Evolutionary conservation across 805 yeast genomes (phyloP).

Genomic region (Wickerhamiella occidentalis): DNA sequence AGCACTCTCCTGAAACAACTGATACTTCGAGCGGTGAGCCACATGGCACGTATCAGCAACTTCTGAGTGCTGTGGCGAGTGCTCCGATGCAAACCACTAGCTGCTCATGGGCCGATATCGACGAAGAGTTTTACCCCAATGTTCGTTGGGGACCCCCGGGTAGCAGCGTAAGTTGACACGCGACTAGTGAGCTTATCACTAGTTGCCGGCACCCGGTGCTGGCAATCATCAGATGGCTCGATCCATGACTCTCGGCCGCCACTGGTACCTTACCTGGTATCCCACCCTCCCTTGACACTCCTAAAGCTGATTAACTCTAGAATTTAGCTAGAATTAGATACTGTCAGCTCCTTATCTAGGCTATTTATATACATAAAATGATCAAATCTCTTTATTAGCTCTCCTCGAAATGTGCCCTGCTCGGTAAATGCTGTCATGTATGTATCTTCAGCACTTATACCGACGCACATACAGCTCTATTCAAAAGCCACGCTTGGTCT

Average conservation of each 20-base stretch:
- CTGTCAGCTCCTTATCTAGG: not conserved
- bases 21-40: not conserved
- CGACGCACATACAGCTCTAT: not conserved
- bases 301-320: too few species aligned
- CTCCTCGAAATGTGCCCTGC: too few species aligned
- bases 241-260: too few species aligned
- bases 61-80: too few species aligned
- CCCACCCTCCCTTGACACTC: too few species aligned
- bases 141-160: not conserved
- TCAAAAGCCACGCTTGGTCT: constrained; percentile 20
- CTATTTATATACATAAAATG: not conserved
- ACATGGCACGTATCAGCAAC: not conserved
- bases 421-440: too few species aligned
- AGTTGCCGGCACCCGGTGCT: too few species aligned
- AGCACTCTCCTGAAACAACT: not conserved
- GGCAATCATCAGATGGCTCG: too few species aligned
- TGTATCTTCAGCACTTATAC: not conserved
- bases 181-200: too few species aligned
- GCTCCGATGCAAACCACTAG: not conserved
- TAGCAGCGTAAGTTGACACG: not conserved
- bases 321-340: too few species aligned
- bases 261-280: too few species aligned
- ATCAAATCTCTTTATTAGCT: too few species aligned
- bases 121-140: constrained; percentile 11
- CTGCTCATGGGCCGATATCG: constrained; percentile 14